Evolutionary conservation across 352 stramenopile species (phyloP).

Genomic region (Pythium monospermum): DNA sequence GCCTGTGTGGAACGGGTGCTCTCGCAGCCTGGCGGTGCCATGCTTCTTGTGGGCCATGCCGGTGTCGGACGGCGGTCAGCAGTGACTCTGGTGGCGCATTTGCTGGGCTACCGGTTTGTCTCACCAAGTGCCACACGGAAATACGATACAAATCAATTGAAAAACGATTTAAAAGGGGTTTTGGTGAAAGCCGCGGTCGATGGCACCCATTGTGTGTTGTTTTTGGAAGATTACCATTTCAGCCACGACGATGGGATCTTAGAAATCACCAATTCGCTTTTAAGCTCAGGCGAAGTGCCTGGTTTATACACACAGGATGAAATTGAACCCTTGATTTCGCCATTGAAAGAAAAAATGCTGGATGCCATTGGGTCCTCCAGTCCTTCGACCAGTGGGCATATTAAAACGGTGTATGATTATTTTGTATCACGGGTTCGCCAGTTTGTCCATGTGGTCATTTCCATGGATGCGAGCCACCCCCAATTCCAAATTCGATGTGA

Average conservation of each 20-base stretch:
- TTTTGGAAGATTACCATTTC: conserved; percentile 93
- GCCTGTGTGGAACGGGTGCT: conserved; percentile 88
- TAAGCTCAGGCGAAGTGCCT: conserved; percentile 90
- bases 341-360: conserved; percentile 89
- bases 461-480: conserved; percentile 63
- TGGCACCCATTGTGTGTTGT: conserved; percentile 83
- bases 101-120: conserved; percentile 87
- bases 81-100: conserved; percentile 81
- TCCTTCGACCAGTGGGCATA: conserved; percentile 32
- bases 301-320: conserved; percentile 93
- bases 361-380: conserved; percentile 51
- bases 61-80: conserved; percentile 87
- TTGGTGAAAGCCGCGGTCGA: conserved; percentile 84
- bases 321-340: conserved; percentile 87
- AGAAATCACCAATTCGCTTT: conserved; percentile 90
- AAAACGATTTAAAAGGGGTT: conserved; percentile 85
- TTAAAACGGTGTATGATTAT: conserved; percentile 91
- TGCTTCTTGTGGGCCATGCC: conserved; percentile 86
- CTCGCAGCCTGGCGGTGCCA: conserved; percentile 76
- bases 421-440: conserved; percentile 88
- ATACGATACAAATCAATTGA: conserved; percentile 74
- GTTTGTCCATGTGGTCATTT: conserved; percentile 87
- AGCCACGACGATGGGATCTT: conserved; percentile 80
- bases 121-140: conserved; percentile 74
- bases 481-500: conserved; percentile 88